These are phyloP conservation scores for Lachnellula willkommii DNA, from an alignment of 2,329 filamentous ascomycete species.

Conservation along the genomic window DNA sequence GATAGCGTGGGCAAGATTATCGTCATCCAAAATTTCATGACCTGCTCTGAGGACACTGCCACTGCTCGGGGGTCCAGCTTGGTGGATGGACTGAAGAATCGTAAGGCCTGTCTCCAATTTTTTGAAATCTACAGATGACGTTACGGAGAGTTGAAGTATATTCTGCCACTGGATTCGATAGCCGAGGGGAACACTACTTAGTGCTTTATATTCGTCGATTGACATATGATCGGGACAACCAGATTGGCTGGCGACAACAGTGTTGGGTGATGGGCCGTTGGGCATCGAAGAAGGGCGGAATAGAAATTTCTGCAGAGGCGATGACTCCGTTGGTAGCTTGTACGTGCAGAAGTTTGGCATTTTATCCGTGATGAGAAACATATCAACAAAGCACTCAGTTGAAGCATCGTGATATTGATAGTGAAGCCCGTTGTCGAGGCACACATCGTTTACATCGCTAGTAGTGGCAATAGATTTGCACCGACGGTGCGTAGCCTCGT, in stretches of 20 bases:
- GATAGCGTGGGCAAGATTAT: constrained; percentile 32
- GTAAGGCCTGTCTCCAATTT: constrained; percentile 43
- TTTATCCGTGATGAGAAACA: not conserved
- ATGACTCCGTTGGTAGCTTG: not conserved
- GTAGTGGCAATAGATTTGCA: not conserved
- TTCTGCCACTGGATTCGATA: constrained; percentile 49
- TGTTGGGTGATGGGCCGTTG: constrained; percentile 4
- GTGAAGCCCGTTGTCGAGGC: constrained; percentile 3
- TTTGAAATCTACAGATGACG: constrained; percentile 45
- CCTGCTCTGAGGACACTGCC: constrained; percentile 25
- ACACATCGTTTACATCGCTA: constrained; percentile 1
- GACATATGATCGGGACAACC: constrained; percentile 45
- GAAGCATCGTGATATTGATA: constrained; percentile 11
- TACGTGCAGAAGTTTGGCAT: not conserved
- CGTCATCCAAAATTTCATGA: constrained; percentile 34
- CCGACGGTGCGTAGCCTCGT: constrained; percentile 3
- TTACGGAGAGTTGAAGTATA: constrained; percentile 44
- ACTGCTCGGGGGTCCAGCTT: constrained; percentile 37
- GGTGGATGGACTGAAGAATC: constrained; percentile 44
- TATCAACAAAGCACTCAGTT: not conserved
- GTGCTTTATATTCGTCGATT: constrained; percentile 48
- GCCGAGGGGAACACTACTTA: constrained; percentile 44
- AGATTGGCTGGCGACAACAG: constrained; percentile 44
- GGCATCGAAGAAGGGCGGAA: not conserved
- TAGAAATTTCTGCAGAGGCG: constrained; percentile 5